Base-by-base conservation (phyloP, 768 basidiomycete species). In the Strobilomyces dryophilus region DNA sequence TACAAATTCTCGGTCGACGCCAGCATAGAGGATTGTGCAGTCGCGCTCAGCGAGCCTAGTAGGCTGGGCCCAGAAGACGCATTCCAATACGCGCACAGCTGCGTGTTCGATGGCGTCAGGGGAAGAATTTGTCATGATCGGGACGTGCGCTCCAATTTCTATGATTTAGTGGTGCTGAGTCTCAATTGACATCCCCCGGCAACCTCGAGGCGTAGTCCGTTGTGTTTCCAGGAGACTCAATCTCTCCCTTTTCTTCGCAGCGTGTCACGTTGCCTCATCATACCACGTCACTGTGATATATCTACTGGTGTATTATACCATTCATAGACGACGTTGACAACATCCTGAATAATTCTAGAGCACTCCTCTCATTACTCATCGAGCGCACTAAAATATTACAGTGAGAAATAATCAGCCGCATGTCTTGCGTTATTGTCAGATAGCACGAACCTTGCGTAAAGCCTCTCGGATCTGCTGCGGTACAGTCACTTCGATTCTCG, bases 1-100 rank as follows among this genome's bases (percentile, higher is more conserved):
- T 55, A 59, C n/a, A 65, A 62, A 37, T 47, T 65, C 44, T 36
- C 62, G 3, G 29, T 64, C 8, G 62, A 63, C 20, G 62, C 53
- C 20, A 63, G 62, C 9, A 59, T 49, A 24, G 56, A 61, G 15
- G 37, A 37, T 3, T 56, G 60, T 26, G 56, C 45, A 5, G 52
- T 51, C 3, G 41, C 42, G 24, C 41, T 56, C 49, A 56, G 62
- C 46, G 51, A 64, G 36, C 45, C 54, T 36, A 55, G 42, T 27
- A 32, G 15, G n/a, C 26, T 65, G 20, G 32, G 39, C 12, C 17
- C 47, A 18, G 37, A 53, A 26, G 54, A 62, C 37, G 21, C 40
- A 14, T 47, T 51, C 36, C 51, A 45, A n/a, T 48, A 51, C 15
- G 21, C 29, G 10, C 11, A 42, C 20, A 39, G 31, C 32, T 42